Evolutionary conservation across 202 grass and related monocot genomes (phyloP).

Genomic region (Digitaria exilis): DNA sequence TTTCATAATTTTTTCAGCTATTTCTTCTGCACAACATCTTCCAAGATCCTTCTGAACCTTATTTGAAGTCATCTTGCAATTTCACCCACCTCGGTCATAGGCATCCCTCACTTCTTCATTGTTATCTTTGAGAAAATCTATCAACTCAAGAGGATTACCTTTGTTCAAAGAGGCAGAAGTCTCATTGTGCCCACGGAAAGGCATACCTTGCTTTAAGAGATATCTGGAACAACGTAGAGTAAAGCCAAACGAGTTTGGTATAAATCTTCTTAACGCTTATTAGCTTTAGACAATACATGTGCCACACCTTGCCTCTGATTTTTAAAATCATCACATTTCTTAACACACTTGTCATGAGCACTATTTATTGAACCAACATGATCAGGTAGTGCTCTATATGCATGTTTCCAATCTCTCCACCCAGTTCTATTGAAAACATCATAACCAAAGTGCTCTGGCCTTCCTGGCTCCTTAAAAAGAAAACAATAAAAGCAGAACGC

Average conservation of each 20-base stretch:
- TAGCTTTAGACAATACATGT: background rate
- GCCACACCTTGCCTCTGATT: background rate
- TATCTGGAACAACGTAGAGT: background rate
- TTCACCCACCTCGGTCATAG: background rate
- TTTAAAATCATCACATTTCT: conserved; percentile 10
- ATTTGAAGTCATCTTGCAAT: background rate
- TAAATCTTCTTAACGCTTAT: too few relatives aligned
- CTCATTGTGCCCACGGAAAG: background rate
- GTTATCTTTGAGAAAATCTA: background rate
- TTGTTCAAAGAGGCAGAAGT: background rate
- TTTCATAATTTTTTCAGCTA: background rate
- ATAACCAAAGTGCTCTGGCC: background rate
- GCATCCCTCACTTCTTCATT: background rate
- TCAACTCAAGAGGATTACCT: background rate
- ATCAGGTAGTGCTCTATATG: background rate
- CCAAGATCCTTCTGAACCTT: background rate
- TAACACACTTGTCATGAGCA: background rate
- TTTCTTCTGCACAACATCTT: background rate
- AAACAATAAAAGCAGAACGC: too few relatives aligned
- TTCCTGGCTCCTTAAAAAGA: too few relatives aligned
- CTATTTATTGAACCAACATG: background rate
- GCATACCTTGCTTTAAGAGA: background rate
- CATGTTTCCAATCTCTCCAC: background rate
- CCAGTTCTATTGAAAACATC: background rate
- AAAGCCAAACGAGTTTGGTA: background rate